phyloP scores from a whole-genome alignment of 495 filamentous ascomycete species.

The Penicillium soppii region DNA sequence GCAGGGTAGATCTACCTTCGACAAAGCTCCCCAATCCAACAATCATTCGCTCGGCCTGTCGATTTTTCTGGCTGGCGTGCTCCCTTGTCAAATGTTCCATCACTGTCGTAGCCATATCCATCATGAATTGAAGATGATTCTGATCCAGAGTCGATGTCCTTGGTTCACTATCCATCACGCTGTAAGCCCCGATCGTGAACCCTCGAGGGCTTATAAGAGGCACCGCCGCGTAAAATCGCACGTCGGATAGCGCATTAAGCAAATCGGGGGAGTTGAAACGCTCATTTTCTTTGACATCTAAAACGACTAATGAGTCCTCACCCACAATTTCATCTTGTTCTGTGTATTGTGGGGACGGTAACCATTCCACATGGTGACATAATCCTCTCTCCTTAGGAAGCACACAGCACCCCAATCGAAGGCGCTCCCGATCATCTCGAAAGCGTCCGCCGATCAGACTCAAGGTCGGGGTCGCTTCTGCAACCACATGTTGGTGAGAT shows the following conservation, averaged over 20 bases:
- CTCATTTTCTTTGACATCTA: constrained; percentile 23
- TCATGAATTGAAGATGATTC: constrained; percentile 26
- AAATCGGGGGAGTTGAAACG: constrained; percentile 27
- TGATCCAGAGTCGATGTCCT: constrained; percentile 15
- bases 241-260: constrained; percentile 26
- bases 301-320: constrained; percentile 17
- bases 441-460: constrained; percentile 34
- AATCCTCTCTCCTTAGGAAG: constrained; percentile 43
- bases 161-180: constrained; percentile 52
- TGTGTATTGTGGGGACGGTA: not conserved
- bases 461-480: constrained; percentile 55
- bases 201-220: constrained; percentile 58
- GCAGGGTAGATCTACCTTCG: constrained; percentile 27
- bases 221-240: constrained; percentile 58
- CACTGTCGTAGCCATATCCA: constrained; percentile 29
- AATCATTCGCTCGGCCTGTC: constrained; percentile 27
- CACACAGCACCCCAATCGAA: constrained; percentile 42
- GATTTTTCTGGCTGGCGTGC: not conserved
- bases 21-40: constrained; percentile 32
- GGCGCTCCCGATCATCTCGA: constrained; percentile 24
- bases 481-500: constrained; percentile 55
- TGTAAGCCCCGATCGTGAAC: constrained; percentile 60
- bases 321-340: constrained; percentile 19
- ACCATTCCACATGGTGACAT: constrained; percentile 39
- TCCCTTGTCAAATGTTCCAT: constrained; percentile 25